Base-by-base conservation (phyloP, 352 stramenopile species). In the Globisporangium solare region DNA sequence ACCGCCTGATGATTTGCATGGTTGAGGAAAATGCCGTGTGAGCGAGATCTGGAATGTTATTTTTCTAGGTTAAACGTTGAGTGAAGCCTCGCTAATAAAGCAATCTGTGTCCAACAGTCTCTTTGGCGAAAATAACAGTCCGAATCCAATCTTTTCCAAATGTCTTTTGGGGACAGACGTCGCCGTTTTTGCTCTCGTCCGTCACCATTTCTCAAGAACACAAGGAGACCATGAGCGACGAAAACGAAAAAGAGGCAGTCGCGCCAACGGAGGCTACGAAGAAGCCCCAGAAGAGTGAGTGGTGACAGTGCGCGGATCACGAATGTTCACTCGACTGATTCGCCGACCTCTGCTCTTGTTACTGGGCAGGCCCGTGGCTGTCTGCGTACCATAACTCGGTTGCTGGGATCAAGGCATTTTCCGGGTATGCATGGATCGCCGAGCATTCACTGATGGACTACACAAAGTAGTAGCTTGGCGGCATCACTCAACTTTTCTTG, bases 331-430 rank as follows among this genome's bases (percentile, higher is more conserved):
- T n/a, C 12, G 39, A 43, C 39, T 43, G 6, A 43, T n/a, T 18
- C 39, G 12, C 18, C 39, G 39, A 18, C 39, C 17, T 15, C 17
- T n/a, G 37, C 37, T 12, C 37, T 43, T n/a, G n/a, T n/a, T 6
- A n/a, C 39, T 31, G 47, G 51, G 2, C 18, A 80, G 71, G 70
- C 43, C 88, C 87, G 37, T 96, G 88, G 87, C 73, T 97, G 21
- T 85, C 83, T 49, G 88, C 88, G 15, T 96, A 94, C 58, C 76
- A 95, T 72, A 95, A 97, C 70, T 83, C 86, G 3, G 83, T 97
- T n/a, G 88, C 88, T 43, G 83, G 83, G 1, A 92, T 97, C 59
- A 85, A 93, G 56, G 79, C 81, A 17, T 88, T 76, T 61, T 85
- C 79, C 13, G 73, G 63, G 74, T 81, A 66, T 12, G 43, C 5